Conservation (phyloP, 768 basidiomycete genomes). For the Scleroderma citrinum region DNA sequence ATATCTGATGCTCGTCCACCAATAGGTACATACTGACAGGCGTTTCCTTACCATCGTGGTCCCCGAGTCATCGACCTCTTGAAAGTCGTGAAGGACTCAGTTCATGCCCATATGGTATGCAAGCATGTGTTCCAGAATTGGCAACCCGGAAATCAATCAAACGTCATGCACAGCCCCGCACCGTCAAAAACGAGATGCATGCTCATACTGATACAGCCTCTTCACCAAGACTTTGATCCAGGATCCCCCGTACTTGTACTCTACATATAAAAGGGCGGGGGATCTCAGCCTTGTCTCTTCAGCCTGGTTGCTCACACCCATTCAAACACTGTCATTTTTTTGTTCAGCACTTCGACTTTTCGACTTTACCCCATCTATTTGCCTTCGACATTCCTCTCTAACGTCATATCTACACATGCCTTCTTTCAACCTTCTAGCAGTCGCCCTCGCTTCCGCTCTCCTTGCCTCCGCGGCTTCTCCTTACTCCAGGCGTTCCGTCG, state of each 20-base stretch:
- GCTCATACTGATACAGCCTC: not conserved
- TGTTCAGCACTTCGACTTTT: slow-evolving; percentile 3
- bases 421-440: slow-evolving; percentile 11
- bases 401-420: slow-evolving; percentile 16
- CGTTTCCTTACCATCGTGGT: too few relatives aligned
- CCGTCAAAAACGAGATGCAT: not conserved
- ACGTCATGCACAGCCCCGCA: not conserved
- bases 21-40: too few relatives aligned
- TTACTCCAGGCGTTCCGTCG: slow-evolving; percentile 10
- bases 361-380: slow-evolving; percentile 4
- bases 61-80: too few relatives aligned
- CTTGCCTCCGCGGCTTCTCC: slow-evolving; percentile 13
- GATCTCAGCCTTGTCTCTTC: not conserved
- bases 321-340: slow-evolving; percentile 7
- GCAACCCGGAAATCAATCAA: not conserved
- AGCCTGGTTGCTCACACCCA: slow-evolving; percentile 12
- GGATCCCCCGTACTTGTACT: not conserved
- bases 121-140: too few relatives aligned
- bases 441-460: slow-evolving; percentile 11
- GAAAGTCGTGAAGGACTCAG: not conserved
- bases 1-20: too few relatives aligned
- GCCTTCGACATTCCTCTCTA: not conserved
- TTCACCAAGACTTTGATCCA: not conserved
- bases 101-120: too few relatives aligned
- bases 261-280: slow-evolving; percentile 4